These are phyloP conservation scores for Apophysomyces ossiformis DNA, from an alignment of 371 early-diverging fungal genomes.

Conservation along the genomic window DNA sequence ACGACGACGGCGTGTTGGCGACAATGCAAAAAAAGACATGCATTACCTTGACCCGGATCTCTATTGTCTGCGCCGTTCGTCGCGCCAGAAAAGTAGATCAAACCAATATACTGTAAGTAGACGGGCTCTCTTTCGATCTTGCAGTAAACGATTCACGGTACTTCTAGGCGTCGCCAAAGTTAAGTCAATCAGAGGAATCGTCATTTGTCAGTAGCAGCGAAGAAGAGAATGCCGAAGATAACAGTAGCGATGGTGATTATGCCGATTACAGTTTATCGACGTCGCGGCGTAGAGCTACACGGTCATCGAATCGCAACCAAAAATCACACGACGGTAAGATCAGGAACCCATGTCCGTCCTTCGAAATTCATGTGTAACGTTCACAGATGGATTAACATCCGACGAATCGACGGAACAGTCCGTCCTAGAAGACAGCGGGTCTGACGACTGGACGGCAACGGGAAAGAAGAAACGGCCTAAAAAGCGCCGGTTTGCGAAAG, in stretches of 20 bases:
- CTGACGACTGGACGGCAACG: constrained; percentile 16
- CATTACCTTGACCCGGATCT: constrained; percentile 38
- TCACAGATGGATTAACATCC: constrained; percentile 1
- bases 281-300: constrained; percentile 4
- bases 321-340: constrained; percentile 11
- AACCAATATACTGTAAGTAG: constrained; percentile 10
- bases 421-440: constrained; percentile 20
- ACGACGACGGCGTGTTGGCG: constrained; percentile 15
- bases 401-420: constrained; percentile 10
- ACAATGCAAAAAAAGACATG: constrained; percentile 10
- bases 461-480: constrained; percentile 11
- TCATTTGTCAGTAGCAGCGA: constrained; percentile 13
- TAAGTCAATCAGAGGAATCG: background rate
- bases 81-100: constrained; percentile 22
- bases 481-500: background rate
- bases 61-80: constrained; percentile 37
- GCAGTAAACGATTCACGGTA: background rate
- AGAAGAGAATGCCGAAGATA: constrained; percentile 16
- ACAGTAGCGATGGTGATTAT: constrained; percentile 31
- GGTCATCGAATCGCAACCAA: constrained; percentile 1
- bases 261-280: constrained; percentile 9
- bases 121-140: constrained; percentile 5
- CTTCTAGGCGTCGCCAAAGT: background rate
- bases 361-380: constrained; percentile 4
- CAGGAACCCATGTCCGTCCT: no score